Conservation (phyloP, 805 yeast species). For the Hanseniaspora jakobsenii region DNA sequence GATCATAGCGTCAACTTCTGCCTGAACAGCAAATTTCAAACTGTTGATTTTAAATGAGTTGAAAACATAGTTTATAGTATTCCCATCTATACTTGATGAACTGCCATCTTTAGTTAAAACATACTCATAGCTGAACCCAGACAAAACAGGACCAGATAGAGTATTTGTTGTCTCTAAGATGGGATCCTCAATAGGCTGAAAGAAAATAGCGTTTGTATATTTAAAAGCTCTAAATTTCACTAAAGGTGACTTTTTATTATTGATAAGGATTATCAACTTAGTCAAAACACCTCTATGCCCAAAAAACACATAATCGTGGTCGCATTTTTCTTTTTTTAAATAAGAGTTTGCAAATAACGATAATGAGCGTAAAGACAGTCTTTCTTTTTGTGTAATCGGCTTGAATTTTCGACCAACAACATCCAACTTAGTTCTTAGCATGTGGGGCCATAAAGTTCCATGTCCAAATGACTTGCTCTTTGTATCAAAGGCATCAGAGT, state of each 20-base stretch:
- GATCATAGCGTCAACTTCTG: conserved; percentile 6
- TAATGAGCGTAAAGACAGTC: conserved; percentile 7
- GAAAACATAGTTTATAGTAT: conserved; percentile 1
- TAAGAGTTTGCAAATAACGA: not conserved
- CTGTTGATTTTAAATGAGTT: not conserved
- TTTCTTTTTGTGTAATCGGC: conserved; percentile 3
- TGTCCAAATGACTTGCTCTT: no score
- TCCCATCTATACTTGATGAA: not conserved
- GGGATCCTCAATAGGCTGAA: conserved; percentile 10
- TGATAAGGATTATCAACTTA: not conserved
- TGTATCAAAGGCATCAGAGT: no score
- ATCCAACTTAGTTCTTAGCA: no score
- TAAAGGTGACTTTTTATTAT: not conserved
- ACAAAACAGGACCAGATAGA: not conserved
- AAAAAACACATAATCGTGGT: not conserved
- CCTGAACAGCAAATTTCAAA: not conserved
- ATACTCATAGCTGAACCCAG: conserved; percentile 10
- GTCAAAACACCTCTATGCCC: conserved; percentile 14
- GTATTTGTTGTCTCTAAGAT: not conserved
- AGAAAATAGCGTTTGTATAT: not conserved
- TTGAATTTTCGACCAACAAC: not conserved
- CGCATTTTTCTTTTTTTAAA: not conserved
- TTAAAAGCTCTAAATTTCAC: conserved; percentile 4
- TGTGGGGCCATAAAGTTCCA: no score
- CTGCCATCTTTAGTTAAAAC: conserved; percentile 4